Base-by-base conservation (phyloP, 2,329 filamentous ascomycete species). In the Tricladium varicosporioides region DNA sequence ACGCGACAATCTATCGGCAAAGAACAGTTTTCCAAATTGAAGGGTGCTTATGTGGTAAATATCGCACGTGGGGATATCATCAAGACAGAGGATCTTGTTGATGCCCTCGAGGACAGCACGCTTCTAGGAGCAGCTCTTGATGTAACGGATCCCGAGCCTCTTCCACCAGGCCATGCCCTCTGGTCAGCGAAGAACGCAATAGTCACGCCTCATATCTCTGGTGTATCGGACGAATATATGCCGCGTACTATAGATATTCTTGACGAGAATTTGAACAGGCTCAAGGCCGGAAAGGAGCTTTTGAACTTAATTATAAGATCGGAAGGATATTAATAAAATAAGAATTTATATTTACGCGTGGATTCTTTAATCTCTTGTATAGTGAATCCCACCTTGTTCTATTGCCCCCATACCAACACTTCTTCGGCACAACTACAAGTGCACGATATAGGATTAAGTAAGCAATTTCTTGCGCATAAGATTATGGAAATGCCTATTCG, bases 141-240 rank as follows among this genome's bases (percentile, higher is more conserved):
- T 92, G 89, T 93, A 0, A 88, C 89, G 1, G 88, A 92, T 59
- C 89, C 89, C 0, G 90, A 93, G 70, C 90, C 90, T 0, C 69
- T 93, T 60, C 88, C 88, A 0, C 72, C 77, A 2, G 82, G 86
- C 4, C 83, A 89, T 67, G 79, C 82, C 60, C 73, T 93, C 51
- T 93, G 89, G 89, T 79, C 75, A 22, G 76, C 86, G 13, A 81
- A 82, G 58, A 91, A 92, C 70, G 76, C 87, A 14, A 80, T 87
- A 51, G 80, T 93, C 46, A 80, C 78, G 18, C 79, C 79, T 14
- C 79, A 81, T 60, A 69, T 80, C 11, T 49, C 46, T 36, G 49
- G 53, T 46, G 14, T 33, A 11, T 40, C 27, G 16, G 45, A 31
- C 5, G 32, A 50, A 5, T 47, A 55, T 14, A 16, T 5, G 19